A percentile compares a stretch with the other conserved stretches of the same genome.
Evolutionary conservation across 495 filamentous ascomycete genomes (phyloP).

Genomic region (Penicillium manginii): DNA sequence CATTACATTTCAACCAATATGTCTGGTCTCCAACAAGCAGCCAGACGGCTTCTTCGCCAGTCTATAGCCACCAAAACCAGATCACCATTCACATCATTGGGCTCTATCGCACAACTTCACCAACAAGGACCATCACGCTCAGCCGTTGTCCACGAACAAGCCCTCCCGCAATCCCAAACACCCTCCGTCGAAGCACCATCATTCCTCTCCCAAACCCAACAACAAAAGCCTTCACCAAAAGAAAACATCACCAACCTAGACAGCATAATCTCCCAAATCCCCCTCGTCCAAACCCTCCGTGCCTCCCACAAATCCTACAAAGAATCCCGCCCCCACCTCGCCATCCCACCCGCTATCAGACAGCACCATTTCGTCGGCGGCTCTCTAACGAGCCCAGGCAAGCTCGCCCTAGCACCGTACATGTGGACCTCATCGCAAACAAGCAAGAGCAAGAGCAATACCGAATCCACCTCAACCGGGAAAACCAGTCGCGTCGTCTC

Average conservation of each 20-base stretch:
- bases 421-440: slow-evolving; percentile 54
- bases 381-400: slow-evolving; percentile 66
- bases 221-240: background rate
- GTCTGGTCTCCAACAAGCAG: slow-evolving; percentile 12
- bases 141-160: slow-evolving; percentile 33
- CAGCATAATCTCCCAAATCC: slow-evolving; percentile 69
- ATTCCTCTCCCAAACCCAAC: slow-evolving; percentile 10
- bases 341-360: slow-evolving; percentile 34
- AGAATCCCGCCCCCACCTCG: slow-evolving; percentile 70
- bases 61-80: slow-evolving; percentile 1
- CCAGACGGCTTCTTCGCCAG: slow-evolving; percentile 18
- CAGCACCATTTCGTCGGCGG: slow-evolving; percentile 45
- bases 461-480: slow-evolving; percentile 12
- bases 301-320: slow-evolving; percentile 58
- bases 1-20: slow-evolving; percentile 3
- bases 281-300: slow-evolving; percentile 68
- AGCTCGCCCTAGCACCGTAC: slow-evolving; percentile 77
- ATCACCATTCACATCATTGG: background rate
- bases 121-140: slow-evolving; percentile 32
- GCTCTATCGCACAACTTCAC: slow-evolving; percentile 22
- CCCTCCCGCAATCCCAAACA: slow-evolving; percentile 27
- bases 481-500: slow-evolving; percentile 36
- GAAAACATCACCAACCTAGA: slow-evolving; percentile 48
- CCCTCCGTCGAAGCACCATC: slow-evolving; percentile 11
- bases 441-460: background rate